phyloP scores from a whole-genome alignment of 345 rosid species.

The Moricandia moricandioides region DNA sequence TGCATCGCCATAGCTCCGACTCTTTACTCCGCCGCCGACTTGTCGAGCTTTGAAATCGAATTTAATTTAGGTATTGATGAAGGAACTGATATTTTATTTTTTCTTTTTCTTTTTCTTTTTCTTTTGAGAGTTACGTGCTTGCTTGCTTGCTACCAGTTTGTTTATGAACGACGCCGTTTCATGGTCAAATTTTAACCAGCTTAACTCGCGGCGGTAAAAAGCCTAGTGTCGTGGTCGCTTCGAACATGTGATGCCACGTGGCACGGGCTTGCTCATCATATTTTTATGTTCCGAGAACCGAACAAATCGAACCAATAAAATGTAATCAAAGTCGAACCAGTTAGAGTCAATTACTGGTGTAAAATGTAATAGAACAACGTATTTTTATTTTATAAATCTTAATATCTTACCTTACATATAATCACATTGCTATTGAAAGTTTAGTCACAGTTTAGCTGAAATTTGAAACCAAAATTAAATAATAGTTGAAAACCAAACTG shows the following conservation, averaged over 20 bases:
- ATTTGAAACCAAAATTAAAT: too few species aligned
- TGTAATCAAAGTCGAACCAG: too few species aligned
- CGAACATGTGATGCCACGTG: not conserved
- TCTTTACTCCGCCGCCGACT: conserved; percentile 22
- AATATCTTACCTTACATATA: too few species aligned
- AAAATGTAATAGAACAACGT: too few species aligned
- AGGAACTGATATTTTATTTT: not conserved
- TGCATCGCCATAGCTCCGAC: conserved; percentile 80
- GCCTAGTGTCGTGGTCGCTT: not conserved
- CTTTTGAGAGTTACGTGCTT: not conserved
- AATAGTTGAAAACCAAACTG: too few species aligned
- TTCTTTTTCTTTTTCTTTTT: not conserved
- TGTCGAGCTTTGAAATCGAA: conserved; percentile 15
- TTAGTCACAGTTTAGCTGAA: too few species aligned
- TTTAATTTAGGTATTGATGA: conserved; percentile 12
- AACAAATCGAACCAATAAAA: not conserved
- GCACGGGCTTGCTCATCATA: not conserved
- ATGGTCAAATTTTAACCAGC: not conserved
- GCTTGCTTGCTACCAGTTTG: not conserved
- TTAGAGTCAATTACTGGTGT: too few species aligned
- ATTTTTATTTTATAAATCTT: too few species aligned
- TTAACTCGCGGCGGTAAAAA: conserved; percentile 4
- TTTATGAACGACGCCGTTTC: conserved; percentile 14
- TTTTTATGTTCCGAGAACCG: too few species aligned
- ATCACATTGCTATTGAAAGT: too few species aligned